Percentiles rank a stretch among this genome's conserved stretches.
phyloP scores from a whole-genome alignment of 352 stramenopile species.

The Phytophthora niederhauseri region DNA sequence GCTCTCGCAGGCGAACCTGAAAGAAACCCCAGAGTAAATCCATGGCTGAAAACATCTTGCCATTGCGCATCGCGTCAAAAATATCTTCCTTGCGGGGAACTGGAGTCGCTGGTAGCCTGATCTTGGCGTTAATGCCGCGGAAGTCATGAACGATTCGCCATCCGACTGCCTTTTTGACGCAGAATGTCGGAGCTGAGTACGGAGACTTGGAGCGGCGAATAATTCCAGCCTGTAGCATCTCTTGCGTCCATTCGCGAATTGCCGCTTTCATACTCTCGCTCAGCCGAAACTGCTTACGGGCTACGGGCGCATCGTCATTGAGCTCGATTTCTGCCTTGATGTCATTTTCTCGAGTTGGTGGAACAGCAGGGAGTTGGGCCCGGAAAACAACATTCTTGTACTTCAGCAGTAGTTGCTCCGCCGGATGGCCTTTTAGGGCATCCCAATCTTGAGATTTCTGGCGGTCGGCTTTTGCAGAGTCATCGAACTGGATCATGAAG shows the following conservation, averaged over 20 bases:
- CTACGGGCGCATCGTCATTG: neutral
- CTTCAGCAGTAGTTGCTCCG: neutral
- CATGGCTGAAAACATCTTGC: too few species aligned
- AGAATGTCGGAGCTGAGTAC: neutral
- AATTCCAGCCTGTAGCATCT: neutral
- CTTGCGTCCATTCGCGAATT: neutral
- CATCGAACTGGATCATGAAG: constrained; percentile 11
- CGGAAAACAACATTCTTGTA: constrained; percentile 2
- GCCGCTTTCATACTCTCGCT: neutral
- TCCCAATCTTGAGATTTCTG: neutral
- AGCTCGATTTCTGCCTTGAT: neutral
- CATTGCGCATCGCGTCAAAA: too few species aligned
- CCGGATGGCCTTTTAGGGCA: neutral
- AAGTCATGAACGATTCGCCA: too few species aligned
- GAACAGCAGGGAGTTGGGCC: neutral
- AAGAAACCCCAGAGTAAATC: too few species aligned
- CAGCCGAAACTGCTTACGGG: neutral
- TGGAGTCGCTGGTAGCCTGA: too few species aligned
- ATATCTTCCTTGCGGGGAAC: too few species aligned
- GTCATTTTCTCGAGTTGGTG: neutral
- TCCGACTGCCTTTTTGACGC: too few species aligned
- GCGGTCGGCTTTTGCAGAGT: neutral
- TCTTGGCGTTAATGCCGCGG: too few species aligned
- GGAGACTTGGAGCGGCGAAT: neutral
- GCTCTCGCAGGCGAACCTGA: too few species aligned